Evolutionary conservation across 352 stramenopile genomes (phyloP).

Genomic region (Blastocystis sp.): DNA sequence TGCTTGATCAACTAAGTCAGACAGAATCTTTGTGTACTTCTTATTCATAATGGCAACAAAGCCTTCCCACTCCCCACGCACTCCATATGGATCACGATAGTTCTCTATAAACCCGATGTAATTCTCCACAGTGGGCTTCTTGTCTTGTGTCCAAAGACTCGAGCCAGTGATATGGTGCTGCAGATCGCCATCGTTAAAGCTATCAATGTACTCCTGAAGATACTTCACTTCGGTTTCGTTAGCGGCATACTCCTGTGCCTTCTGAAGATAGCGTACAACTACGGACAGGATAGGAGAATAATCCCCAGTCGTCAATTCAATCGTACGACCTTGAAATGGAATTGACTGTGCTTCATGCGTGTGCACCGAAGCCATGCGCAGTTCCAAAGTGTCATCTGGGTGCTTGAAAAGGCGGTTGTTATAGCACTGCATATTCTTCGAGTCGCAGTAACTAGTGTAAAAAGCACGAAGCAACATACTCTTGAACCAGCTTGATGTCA

Average conservation of each 20-base stretch:
- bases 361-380: conserved; percentile 58
- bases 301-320: conserved; percentile 41
- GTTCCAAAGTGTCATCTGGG: conserved; percentile 32
- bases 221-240: conserved; percentile 45
- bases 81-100: conserved; percentile 63
- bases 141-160: conserved; percentile 62
- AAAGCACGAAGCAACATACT: not conserved
- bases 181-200: conserved; percentile 6
- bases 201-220: conserved; percentile 34
- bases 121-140: conserved; percentile 62
- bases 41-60: conserved; percentile 64
- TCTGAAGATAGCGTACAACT: not conserved
- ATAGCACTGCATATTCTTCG: conserved; percentile 54
- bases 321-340: not conserved
- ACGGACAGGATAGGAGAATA: conserved; percentile 50
- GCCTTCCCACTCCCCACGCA: conserved; percentile 62
- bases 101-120: conserved; percentile 64
- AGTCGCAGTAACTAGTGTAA: conserved; percentile 20
- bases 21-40: conserved; percentile 61
- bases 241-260: not conserved
- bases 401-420: conserved; percentile 65
- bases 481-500: conserved; percentile 53
- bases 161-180: conserved; percentile 61
- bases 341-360: not conserved
- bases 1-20: conserved; percentile 61